A percentile compares a stretch with the other conserved stretches of the same genome.
These are phyloP conservation scores for Clonostachys rhizophaga DNA, from an alignment of 2,329 filamentous ascomycete genomes.

Conservation along the genomic window DNA sequence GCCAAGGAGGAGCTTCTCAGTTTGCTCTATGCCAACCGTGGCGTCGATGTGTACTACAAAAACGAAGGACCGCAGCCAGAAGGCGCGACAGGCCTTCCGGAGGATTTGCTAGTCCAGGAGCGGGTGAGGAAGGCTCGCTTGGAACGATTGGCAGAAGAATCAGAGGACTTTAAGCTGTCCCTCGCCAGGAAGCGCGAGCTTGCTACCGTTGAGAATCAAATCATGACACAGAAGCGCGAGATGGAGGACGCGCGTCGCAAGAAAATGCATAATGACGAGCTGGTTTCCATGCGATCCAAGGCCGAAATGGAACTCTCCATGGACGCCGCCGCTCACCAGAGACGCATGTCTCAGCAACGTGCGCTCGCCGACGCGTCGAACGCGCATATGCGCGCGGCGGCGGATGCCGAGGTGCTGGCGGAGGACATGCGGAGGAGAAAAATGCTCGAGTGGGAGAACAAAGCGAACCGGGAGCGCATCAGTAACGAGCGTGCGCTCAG, in stretches of 20 bases:
- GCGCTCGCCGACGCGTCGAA: conserved; percentile 39
- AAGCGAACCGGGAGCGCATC: conserved; percentile 37
- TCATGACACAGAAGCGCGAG: conserved; percentile 41
- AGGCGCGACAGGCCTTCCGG: conserved; percentile 45
- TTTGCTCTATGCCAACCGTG: conserved; percentile 47
- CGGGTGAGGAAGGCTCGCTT: conserved; percentile 41
- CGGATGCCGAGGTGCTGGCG: conserved; percentile 38
- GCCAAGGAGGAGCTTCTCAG: conserved; percentile 33
- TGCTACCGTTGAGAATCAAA: conserved; percentile 44
- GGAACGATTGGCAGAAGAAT: conserved; percentile 37
- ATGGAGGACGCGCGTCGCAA: conserved; percentile 46
- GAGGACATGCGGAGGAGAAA: conserved; percentile 36
- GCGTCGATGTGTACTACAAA: conserved; percentile 48
- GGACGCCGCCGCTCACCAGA: conserved; percentile 19
- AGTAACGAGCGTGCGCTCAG: conserved; percentile 45
- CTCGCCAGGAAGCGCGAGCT: conserved; percentile 46
- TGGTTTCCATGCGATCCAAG: conserved; percentile 34
- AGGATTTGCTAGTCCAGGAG: conserved; percentile 43
- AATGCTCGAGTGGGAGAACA: conserved; percentile 43
- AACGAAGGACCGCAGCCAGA: conserved; percentile 47
- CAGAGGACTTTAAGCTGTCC: conserved; percentile 41
- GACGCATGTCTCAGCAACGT: conserved; percentile 38
- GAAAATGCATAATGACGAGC: conserved; percentile 38
- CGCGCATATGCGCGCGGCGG: conserved; percentile 35
- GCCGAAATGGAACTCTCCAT: conserved; percentile 40